These are phyloP conservation scores for Pythium sp. DNA, from an alignment of 352 stramenopile genomes.

Conservation along the genomic window DNA sequence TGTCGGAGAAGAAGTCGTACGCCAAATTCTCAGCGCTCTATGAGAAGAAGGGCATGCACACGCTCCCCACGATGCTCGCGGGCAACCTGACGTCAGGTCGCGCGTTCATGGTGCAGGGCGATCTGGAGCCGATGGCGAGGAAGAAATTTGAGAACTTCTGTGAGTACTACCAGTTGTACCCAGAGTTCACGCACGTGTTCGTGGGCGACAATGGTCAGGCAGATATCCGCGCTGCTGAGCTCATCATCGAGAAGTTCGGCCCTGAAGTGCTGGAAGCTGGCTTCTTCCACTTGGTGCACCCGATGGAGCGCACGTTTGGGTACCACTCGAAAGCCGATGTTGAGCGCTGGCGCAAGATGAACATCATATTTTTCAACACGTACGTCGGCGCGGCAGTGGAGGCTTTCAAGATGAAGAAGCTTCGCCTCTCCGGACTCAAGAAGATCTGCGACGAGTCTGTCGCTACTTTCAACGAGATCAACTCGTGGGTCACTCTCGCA, in stretches of 20 bases:
- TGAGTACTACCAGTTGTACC: constrained; percentile 97
- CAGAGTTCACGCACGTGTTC: constrained; percentile 98
- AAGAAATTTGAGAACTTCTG: constrained; percentile 96
- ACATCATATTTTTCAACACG: constrained; percentile 91
- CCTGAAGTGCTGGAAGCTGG: constrained; percentile 60
- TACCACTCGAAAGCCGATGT: constrained; percentile 74
- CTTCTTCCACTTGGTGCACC: constrained; percentile 91
- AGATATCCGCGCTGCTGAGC: constrained; percentile 88
- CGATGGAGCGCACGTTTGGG: constrained; percentile 81
- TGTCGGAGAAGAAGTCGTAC: constrained; percentile 97
- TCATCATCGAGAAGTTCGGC: constrained; percentile 83
- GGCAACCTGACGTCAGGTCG: constrained; percentile 92
- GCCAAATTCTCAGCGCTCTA: constrained; percentile 95
- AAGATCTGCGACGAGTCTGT: constrained; percentile 64
- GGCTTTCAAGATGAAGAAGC: constrained; percentile 66
- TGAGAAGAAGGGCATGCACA: constrained; percentile 93
- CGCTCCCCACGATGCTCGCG: constrained; percentile 92
- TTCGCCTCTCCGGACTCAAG: constrained; percentile 59
- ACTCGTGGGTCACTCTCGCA: constrained; percentile 50
- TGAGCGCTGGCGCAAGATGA: constrained; percentile 78
- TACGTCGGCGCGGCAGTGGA: constrained; percentile 86
- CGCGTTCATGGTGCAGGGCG: constrained; percentile 94
- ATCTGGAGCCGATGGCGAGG: constrained; percentile 94
- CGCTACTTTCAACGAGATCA: constrained; percentile 54
- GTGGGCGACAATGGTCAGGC: constrained; percentile 97